Percentiles rank a stretch among this genome's conserved stretches.
Conservation (phyloP, 2,329 filamentous ascomycete species). For the Beauveria varroae region DNA sequence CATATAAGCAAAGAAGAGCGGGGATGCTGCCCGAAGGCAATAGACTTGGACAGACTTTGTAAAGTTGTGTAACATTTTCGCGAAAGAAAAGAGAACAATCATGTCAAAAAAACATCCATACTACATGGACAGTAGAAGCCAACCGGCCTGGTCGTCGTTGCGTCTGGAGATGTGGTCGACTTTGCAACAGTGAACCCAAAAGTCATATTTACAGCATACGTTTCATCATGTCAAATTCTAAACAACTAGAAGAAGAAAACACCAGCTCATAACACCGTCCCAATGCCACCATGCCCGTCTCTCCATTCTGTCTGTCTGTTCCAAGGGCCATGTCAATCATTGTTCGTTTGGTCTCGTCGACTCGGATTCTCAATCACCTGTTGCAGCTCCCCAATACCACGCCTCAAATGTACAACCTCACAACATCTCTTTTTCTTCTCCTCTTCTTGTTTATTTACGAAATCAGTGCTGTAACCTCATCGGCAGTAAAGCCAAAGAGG, state of each 20-base stretch:
- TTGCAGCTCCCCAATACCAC: background rate
- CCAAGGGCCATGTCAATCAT: background rate
- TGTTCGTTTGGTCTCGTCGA: background rate
- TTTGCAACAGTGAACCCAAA: background rate
- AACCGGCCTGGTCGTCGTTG: background rate
- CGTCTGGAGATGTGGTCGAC: background rate
- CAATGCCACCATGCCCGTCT: background rate
- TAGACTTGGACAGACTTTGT: background rate
- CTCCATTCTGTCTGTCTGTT: background rate
- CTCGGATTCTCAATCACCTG: background rate
- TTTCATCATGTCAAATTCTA: constrained; percentile 2
- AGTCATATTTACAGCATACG: background rate
- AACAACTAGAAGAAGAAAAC: background rate
- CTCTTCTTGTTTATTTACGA: constrained; percentile 20
- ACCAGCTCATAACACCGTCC: constrained; percentile 6
- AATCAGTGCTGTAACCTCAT: constrained; percentile 49
- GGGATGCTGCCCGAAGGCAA: background rate
- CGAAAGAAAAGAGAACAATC: background rate
- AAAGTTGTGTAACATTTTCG: constrained; percentile 4
- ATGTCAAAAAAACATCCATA: background rate
- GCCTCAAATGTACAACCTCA: constrained; percentile 4
- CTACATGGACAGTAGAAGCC: background rate
- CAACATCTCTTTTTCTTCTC: constrained; percentile 12
- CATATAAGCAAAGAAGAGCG: background rate
- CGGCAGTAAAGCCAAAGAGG: constrained; percentile 62